Percentiles rank a stretch among this genome's conserved stretches.
These are phyloP conservation scores for Camellia sinensis DNA, from an alignment of 148 eudicot genomes.

Conservation along the genomic window DNA sequence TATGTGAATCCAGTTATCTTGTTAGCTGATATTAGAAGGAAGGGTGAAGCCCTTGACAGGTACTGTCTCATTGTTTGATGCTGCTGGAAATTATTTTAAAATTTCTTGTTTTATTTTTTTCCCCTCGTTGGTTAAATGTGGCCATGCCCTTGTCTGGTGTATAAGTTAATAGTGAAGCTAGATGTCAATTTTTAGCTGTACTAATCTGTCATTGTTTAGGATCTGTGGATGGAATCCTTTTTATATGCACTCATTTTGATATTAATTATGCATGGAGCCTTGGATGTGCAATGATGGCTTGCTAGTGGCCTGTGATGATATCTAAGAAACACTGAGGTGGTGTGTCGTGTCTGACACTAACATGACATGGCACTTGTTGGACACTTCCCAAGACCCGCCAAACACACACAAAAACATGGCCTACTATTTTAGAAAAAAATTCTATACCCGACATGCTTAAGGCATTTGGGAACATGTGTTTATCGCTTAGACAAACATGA, in stretches of 20 bases:
- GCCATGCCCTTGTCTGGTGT: not conserved
- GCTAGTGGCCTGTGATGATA: not conserved
- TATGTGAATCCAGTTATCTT: conserved; percentile 56
- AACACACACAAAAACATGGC: no score
- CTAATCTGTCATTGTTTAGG: not conserved
- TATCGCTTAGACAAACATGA: no score
- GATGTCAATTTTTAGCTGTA: not conserved
- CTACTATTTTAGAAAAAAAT: no score
- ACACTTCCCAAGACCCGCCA: no score
- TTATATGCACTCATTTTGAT: not conserved
- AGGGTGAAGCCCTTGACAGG: conserved; percentile 85
- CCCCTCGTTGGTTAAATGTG: not conserved
- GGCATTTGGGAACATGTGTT: no score
- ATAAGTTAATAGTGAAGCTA: not conserved
- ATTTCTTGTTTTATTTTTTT: not conserved
- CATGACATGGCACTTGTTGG: no score
- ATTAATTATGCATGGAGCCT: not conserved
- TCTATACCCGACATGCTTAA: no score
- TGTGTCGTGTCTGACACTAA: no score
- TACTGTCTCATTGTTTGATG: conserved; percentile 14
- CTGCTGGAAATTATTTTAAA: not conserved
- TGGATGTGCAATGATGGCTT: not conserved
- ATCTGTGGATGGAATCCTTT: no score
- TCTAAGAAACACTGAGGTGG: no score
- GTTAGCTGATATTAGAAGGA: conserved; percentile 73